A percentile compares a stretch with the other conserved stretches of the same genome.
phyloP scores from a whole-genome alignment of 768 basidiomycete genomes.

The Crucibulum laeve region DNA sequence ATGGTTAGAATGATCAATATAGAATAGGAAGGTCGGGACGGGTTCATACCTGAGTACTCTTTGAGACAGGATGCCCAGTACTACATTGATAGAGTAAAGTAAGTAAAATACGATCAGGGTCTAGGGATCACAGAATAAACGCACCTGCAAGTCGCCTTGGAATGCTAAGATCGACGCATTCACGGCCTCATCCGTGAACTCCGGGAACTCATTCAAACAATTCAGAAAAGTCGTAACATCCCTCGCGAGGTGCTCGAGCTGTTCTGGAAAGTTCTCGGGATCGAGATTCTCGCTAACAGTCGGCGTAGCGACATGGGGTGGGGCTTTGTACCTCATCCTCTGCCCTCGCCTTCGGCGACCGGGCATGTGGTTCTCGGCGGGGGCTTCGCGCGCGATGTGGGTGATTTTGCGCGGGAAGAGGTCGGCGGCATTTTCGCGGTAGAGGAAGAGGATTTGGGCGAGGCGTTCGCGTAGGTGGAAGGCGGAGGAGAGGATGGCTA shows the following conservation, averaged over 20 bases:
- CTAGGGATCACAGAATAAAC: constrained; percentile 4
- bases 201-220: constrained; percentile 75
- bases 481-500: constrained; percentile 71
- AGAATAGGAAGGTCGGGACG: neutral
- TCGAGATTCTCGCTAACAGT: constrained; percentile 54
- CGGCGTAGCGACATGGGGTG: constrained; percentile 49
- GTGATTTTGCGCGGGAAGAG: constrained; percentile 67
- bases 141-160: constrained; percentile 64
- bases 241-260: constrained; percentile 57
- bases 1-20: neutral
- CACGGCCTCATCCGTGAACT: constrained; percentile 69
- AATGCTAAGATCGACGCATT: constrained; percentile 66
- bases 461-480: constrained; percentile 69
- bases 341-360: constrained; percentile 27
- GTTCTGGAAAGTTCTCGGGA: constrained; percentile 61
- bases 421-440: constrained; percentile 71
- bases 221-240: constrained; percentile 66
- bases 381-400: constrained; percentile 34
- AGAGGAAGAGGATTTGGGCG: constrained; percentile 64
- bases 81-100: constrained; percentile 22
- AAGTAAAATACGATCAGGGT: neutral
- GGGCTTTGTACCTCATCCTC: constrained; percentile 30
- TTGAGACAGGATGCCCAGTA: constrained; percentile 74
- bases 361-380: constrained; percentile 20
- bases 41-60: constrained; percentile 49